A percentile compares a stretch with the other conserved stretches of the same genome.
These are phyloP conservation scores for Cucumis sativus DNA, from an alignment of 306 rosid species.

Conservation along the genomic window DNA sequence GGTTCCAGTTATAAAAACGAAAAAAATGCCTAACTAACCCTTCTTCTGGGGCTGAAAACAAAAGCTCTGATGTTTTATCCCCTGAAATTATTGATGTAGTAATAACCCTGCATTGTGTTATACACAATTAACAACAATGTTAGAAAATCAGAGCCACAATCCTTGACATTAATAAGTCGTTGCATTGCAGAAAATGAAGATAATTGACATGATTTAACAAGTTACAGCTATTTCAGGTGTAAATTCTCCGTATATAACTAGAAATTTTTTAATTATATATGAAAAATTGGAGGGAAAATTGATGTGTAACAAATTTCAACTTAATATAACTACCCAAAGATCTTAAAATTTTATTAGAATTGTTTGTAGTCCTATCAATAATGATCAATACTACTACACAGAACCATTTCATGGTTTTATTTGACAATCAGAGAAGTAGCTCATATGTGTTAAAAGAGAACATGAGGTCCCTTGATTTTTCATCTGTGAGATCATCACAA, in stretches of 20 bases:
- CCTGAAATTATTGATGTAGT: constrained; percentile 36
- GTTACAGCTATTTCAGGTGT: neutral
- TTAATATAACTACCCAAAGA: neutral
- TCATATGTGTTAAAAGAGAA: too few relatives aligned
- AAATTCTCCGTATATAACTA: too few relatives aligned
- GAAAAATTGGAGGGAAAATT: neutral
- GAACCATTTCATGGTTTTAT: neutral
- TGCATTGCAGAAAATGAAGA: neutral
- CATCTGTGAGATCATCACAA: too few relatives aligned
- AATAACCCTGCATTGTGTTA: constrained; percentile 27
- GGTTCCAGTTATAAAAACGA: neutral
- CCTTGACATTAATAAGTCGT: neutral
- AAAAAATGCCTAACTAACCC: constrained; percentile 28
- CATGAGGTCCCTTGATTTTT: too few relatives aligned
- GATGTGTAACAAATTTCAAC: neutral
- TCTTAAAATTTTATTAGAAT: neutral
- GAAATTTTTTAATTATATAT: too few relatives aligned
- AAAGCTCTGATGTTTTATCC: constrained; percentile 16
- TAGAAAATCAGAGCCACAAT: neutral
- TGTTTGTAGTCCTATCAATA: neutral
- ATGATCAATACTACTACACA: neutral
- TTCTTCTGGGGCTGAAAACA: constrained; percentile 22
- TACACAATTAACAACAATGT: neutral
- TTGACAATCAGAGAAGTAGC: too few relatives aligned
- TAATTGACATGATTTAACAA: neutral